These are phyloP conservation scores for Eucalyptus victrix DNA, from an alignment of 345 rosid species.

Conservation along the genomic window DNA sequence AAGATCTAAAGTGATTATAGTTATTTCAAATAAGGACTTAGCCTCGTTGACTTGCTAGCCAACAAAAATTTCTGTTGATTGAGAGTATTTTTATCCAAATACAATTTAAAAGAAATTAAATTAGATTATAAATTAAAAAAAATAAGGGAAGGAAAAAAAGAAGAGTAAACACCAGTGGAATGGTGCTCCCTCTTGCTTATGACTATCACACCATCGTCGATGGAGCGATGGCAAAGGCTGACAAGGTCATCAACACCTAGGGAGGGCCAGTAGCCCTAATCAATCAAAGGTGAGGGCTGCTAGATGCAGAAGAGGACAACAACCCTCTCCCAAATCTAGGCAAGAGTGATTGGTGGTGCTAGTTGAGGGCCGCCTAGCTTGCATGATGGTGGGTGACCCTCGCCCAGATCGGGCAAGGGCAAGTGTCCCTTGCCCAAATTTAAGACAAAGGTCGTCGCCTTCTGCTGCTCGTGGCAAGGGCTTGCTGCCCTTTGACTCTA, in stretches of 20 bases:
- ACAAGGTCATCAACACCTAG: rapidly evolving
- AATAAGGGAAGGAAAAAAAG: rapidly evolving
- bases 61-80: rapidly evolving
- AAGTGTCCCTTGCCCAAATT: no score
- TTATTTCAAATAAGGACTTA: rapidly evolving
- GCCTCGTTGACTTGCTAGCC: rapidly evolving
- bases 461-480: rapidly evolving
- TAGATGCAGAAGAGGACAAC: rapidly evolving
- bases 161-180: rapidly evolving
- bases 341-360: rapidly evolving
- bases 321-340: no score
- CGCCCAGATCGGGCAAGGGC: rapidly evolving
- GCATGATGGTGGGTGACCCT: rapidly evolving
- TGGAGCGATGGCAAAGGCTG: rapidly evolving
- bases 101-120: no score
- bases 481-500: rapidly evolving
- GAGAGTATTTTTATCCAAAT: rapidly evolving
- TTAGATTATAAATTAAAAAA: no score
- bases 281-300: rapidly evolving
- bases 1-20: rapidly evolving
- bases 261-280: rapidly evolving
- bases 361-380: rapidly evolving
- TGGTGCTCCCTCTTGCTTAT: no score
- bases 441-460: rapidly evolving
- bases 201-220: rapidly evolving